Evolutionary conservation across 1,284 basidiomycete genomes (phyloP), one percentile per base, ranked within the genome.

Genomic region (Golubevia sp.): DNA sequence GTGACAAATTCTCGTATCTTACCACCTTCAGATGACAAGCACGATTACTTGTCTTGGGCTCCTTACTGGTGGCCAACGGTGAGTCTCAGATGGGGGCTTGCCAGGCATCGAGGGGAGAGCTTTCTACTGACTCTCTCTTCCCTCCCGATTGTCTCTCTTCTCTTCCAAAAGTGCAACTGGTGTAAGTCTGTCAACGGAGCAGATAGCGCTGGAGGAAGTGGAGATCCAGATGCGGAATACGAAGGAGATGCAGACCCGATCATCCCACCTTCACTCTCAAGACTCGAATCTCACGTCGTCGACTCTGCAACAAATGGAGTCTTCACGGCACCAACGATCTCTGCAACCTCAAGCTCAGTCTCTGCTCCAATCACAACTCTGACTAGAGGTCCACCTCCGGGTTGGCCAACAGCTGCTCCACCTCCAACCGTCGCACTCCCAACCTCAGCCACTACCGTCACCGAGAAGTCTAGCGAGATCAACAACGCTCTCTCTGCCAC

Each of bases 1-100:
- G 61, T 61, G 50, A 56, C 34, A 18, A 58, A 58, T 30, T 44
- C 26, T 20, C 51, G 44, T 1, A 52, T 62, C 48, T 11, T 21
- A 6, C 25, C 61, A 30, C 62, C 63, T 13, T 44, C 34, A 18
- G 49, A 49, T 8, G 61, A 65, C 54, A 44, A 63, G 11, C 38
- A 49, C 20, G 59, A 61, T 15, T 65, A 61, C 34, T 52, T 65
- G 26, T 56, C 52, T 24, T 65, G 63, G 63, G 63, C 63, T 4
- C 63, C 60, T 26, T 65, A 65, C 53, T 65, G 63, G 63, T 65
- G 60, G 61, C 60, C 63, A 26, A 13, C 38, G 38, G 38, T 44
- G 38, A 44, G 38, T 44, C 18, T 18, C 11, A 44, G 38, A 18
- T 8, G 38, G 11, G 11, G 11, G 38, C 18, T 44, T 44, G 38